Percentiles rank a stretch among this genome's conserved stretches.
phyloP scores from a whole-genome alignment of 2,329 filamentous ascomycete genomes.

The Neofusicoccum umdonicola region DNA sequence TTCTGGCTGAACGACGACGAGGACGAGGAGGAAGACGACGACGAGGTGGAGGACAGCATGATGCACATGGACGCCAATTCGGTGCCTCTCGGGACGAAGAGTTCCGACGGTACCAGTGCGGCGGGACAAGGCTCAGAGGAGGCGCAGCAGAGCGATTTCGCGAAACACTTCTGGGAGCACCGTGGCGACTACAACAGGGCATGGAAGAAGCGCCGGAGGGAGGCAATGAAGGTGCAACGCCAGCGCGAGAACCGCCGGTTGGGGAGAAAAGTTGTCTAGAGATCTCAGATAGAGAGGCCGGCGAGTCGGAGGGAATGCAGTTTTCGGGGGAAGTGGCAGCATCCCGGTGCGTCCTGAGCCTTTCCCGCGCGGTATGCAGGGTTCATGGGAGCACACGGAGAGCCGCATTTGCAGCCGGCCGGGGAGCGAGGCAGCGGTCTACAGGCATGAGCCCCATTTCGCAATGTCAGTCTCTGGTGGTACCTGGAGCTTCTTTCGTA shows the following conservation, averaged over 20 bases:
- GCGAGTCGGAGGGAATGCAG: background rate
- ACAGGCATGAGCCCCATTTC: slow-evolving; percentile 14
- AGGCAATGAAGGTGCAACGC: slow-evolving; percentile 59
- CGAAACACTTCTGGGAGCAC: slow-evolving; percentile 60
- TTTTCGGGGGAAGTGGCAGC: background rate
- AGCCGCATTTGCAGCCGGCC: slow-evolving; percentile 1
- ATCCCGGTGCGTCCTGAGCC: background rate
- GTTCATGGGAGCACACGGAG: slow-evolving; percentile 8
- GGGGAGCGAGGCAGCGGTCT: background rate
- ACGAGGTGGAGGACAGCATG: slow-evolving; percentile 31
- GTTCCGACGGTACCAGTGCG: slow-evolving; percentile 27
- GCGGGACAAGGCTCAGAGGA: slow-evolving; percentile 25
- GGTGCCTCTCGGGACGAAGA: slow-evolving; percentile 15
- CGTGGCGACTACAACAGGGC: slow-evolving; percentile 48
- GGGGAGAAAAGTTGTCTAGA: slow-evolving; percentile 30
- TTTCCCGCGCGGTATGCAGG: slow-evolving; percentile 1
- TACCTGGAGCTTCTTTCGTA: slow-evolving; percentile 1
- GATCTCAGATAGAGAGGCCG: slow-evolving; percentile 11
- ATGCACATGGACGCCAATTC: slow-evolving; percentile 14
- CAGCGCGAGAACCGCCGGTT: slow-evolving; percentile 59
- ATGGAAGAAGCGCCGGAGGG: slow-evolving; percentile 57
- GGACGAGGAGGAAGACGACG: slow-evolving; percentile 35
- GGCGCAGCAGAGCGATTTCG: slow-evolving; percentile 54
- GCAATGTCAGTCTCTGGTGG: slow-evolving; percentile 7
- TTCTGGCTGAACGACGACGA: slow-evolving; percentile 52